Evolutionary conservation across 2,329 filamentous ascomycete species (phyloP), one percentile per base, ranked within the genome.

Genomic region (Harringtonia aguacate): DNA sequence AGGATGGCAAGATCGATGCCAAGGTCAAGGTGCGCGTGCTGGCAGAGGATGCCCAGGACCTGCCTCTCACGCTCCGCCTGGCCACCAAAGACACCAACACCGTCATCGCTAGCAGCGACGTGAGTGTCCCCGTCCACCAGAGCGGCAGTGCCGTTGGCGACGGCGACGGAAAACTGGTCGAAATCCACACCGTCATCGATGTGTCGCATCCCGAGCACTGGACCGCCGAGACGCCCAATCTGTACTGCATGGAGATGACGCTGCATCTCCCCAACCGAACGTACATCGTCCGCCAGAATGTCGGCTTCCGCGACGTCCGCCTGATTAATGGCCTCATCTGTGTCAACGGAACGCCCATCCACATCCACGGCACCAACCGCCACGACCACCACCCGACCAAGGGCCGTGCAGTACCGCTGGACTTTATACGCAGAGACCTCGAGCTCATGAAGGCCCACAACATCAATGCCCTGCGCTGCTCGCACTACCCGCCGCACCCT

Each of bases 401-500:
- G 24, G 81, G 81, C 4, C 75, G 81, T 0, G 70, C 79, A 1
- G 77, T 84, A 0, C 78, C 79, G 0, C 58, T 74, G 8, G 73
- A 79, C 2, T 81, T 73, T 45, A 72, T 83, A 54, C 70, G 71
- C 49, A 59, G 66, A 14, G 81, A 86, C 50, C 63, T 86, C 2
- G 53, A 79, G 3, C 62, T 78, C 4, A 86, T 86, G 80, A 86
- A 86, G 58, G 65, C 61, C 8, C 72, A 83, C 63, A 85, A 85
- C 52, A 70, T 86, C 61, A 86, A 86, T 50, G 77, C 81, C 1
- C 67, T 86, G 6, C 76, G 82, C 0, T 80, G 75, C 41, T 80
- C 74, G 2, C 82, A 86, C 55, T 79, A 86, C 48, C 77, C 79
- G 0, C 78, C 75, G n/a, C 71, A 82, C 50, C 71, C 74, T 1